Evolutionary conservation across 441 rosid species (phyloP), one percentile per base, ranked within the genome.

Genomic region (Melastoma candidum): DNA sequence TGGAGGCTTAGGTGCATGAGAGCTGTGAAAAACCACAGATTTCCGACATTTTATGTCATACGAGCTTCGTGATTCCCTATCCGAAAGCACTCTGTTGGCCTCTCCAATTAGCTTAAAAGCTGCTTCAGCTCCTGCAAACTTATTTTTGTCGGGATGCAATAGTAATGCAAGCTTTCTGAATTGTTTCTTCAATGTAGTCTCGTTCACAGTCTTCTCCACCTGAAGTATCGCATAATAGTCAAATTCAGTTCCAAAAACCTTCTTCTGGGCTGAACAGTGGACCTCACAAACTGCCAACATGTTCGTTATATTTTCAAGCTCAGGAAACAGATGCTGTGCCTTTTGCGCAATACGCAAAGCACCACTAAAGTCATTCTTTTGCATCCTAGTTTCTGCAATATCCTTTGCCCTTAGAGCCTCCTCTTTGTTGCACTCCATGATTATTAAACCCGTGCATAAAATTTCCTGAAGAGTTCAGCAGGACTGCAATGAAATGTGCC

Each of bases 361-460:
- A 32, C 71, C 80, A 25, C 32, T 50, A 62, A 74, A 73, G 68
- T 83, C 84, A 56, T 75, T 71, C 52, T 52, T 64, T 44, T 4
- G 54, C 77, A 83, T 69, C 66, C 59, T 76, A 48, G 53, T 61
- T 67, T 74, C 84, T 13, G 90, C 83, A 59, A 80, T 11, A 24
- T 49, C 44, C 58, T 64, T 78, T 2, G 87, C 84, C 57, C 71
- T 68, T 7, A 48, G 8, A 57, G 87, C 84, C 63, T 83, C 90
- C 41, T 83, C 90, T 72, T 71, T 83, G 67, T 83, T 83, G 73
- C 87, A 83, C 54, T 80, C 90, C 90, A 83, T 83, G 41, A 36
- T 36, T 27, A 26, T 12, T 29, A 17, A 17, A 17, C 22, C 22
- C 22, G 22, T 17, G 22, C 22, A 17, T 17, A 17, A 29, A 29